These are phyloP conservation scores for Phoma sp. DNA, from an alignment of 2,329 filamentous ascomycete species.

Conservation along the genomic window DNA sequence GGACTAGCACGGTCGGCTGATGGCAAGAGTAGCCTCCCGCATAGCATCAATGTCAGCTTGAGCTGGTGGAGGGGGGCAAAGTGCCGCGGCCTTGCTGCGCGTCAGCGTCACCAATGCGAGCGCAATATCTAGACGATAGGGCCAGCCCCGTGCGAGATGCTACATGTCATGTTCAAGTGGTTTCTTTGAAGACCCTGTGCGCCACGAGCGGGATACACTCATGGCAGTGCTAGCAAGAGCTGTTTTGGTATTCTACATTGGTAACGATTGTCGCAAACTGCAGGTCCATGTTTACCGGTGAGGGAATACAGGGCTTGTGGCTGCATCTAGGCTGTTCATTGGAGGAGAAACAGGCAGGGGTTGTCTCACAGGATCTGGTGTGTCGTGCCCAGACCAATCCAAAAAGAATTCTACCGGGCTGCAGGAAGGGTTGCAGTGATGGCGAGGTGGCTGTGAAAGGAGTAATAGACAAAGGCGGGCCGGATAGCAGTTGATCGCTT, in stretches of 20 bases:
- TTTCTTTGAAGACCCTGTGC: constrained; percentile 28
- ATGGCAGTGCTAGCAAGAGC: constrained; percentile 4
- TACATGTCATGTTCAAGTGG: constrained; percentile 14
- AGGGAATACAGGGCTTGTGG: constrained; percentile 22
- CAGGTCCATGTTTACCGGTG: constrained; percentile 27
- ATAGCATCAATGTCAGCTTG: constrained; percentile 15
- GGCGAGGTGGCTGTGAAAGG: constrained; percentile 15
- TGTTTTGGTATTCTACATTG: constrained; percentile 13
- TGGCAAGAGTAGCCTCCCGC: constrained; percentile 7
- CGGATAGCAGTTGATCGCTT: constrained; percentile 3
- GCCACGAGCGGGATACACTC: constrained; percentile 33
- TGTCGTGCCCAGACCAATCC: constrained; percentile 14
- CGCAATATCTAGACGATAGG: neutral
- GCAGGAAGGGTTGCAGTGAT: constrained; percentile 16
- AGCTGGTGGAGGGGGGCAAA: constrained; percentile 20
- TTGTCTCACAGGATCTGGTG: constrained; percentile 8
- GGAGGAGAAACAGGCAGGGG: constrained; percentile 26
- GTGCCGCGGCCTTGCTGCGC: constrained; percentile 13
- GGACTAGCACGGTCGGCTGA: constrained; percentile 22
- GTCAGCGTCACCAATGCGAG: neutral
- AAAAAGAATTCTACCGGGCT: constrained; percentile 9
- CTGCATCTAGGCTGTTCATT: constrained; percentile 21
- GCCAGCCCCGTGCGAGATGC: constrained; percentile 6
- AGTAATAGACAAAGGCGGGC: constrained; percentile 16
- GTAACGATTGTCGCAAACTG: constrained; percentile 19